phyloP scores from a whole-genome alignment of 2,329 filamentous ascomycete genomes.

The Reticulascus tulasneorum region DNA sequence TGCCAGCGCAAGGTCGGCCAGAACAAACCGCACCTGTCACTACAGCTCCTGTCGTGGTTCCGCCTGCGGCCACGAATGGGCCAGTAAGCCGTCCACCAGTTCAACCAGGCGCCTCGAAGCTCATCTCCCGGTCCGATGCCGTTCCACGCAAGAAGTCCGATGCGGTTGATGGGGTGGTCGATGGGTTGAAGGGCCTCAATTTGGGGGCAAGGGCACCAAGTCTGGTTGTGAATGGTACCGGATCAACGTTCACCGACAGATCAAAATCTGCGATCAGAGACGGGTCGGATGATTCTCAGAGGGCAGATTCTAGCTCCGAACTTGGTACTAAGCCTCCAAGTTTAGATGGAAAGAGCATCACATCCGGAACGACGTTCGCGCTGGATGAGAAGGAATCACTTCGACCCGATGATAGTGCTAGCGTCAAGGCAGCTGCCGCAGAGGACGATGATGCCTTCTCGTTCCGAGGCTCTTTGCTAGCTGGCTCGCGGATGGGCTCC shows the following conservation, averaged over 20 bases:
- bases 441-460: constrained; percentile 89
- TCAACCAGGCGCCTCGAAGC: constrained; percentile 2
- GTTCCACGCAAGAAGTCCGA: constrained; percentile 3
- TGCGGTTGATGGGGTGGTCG: constrained; percentile 12
- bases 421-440: constrained; percentile 76
- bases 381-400: constrained; percentile 95
- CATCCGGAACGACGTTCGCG: constrained; percentile 92
- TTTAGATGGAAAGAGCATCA: constrained; percentile 89
- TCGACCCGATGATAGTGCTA: constrained; percentile 91
- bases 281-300: constrained; percentile 53
- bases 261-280: constrained; percentile 33
- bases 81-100: constrained; percentile 2
- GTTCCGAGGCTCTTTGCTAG: constrained; percentile 68
- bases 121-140: too few relatives aligned
- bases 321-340: constrained; percentile 79
- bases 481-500: constrained; percentile 77
- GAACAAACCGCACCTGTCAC: background rate
- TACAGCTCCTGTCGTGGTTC: background rate
- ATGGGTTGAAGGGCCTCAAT: constrained; percentile 25
- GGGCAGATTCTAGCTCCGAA: constrained; percentile 60
- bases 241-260: constrained; percentile 33
- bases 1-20: constrained; percentile 13
- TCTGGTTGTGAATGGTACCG: constrained; percentile 48
- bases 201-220: constrained; percentile 30
- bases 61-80: constrained; percentile 4